Evolutionary conservation across 106 monocot genomes (phyloP).

Genomic region (Allium sativum): DNA sequence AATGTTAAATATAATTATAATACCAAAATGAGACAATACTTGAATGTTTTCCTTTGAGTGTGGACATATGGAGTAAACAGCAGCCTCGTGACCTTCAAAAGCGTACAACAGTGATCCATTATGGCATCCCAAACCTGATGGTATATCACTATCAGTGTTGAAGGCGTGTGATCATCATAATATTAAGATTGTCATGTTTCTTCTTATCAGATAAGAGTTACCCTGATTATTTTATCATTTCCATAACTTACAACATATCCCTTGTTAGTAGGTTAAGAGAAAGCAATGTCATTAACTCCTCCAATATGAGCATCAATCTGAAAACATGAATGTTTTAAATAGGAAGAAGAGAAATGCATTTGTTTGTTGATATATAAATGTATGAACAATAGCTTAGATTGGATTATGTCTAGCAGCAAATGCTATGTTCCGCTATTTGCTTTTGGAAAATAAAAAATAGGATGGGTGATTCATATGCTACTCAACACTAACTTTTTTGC

Average conservation of each 20-base stretch:
- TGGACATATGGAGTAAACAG: constrained; percentile 40
- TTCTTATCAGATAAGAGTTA: neutral
- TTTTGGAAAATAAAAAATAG: too few species aligned
- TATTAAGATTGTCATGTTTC: neutral
- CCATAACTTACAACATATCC: constrained; percentile 59
- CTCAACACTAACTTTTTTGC: neutral
- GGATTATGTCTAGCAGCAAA: too few species aligned
- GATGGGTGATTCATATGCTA: neutral
- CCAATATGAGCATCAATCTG: constrained; percentile 75
- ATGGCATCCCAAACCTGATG: constrained; percentile 34
- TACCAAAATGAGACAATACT: constrained; percentile 15
- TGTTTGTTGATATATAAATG: neutral
- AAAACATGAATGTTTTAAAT: constrained; percentile 4
- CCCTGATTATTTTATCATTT: constrained; percentile 75
- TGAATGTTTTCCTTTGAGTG: constrained; percentile 22
- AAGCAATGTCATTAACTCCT: constrained; percentile 76
- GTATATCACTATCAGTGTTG: too few species aligned
- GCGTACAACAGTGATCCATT: constrained; percentile 6
- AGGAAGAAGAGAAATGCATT: neutral
- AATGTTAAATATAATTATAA: neutral
- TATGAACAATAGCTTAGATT: too few species aligned
- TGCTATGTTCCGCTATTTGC: too few species aligned
- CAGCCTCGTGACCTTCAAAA: constrained; percentile 31
- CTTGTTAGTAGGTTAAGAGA: constrained; percentile 46
- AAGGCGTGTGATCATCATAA: neutral